Base-by-base conservation (phyloP, 2,329 filamentous ascomycete genomes). In the Leptographium lundbergii region DNA sequence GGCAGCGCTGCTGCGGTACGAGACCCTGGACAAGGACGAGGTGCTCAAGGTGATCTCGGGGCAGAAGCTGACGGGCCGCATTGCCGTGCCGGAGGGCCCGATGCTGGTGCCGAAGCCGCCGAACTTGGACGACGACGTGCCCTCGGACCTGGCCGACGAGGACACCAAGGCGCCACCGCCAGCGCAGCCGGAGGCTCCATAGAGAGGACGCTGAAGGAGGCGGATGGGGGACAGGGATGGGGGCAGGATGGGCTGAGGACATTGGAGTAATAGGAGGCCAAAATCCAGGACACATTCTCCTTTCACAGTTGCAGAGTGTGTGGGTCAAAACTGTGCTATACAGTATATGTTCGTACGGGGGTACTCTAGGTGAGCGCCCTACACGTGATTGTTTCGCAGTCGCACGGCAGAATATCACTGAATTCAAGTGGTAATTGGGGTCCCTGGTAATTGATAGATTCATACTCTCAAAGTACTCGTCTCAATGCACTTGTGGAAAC, bases 21-120 rank as follows among this genome's bases (percentile, higher is more conserved):
- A 99, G 77, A 96, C 91, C 0, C 75, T 99, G 57, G 87, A 88
- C 70, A 88, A 87, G 71, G 85, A 87, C 3, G 94, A 99, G 72
- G 95, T 97, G 63, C 85, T 91, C 71, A 89, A 88, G 75, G 89
- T 97, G 6, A 85, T 99, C 63, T 83, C 82, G 57, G 94, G 94
- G 42, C 90, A 96, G 74, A 86, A 88, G 68, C 76, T 99, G 45
- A 78, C 85, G 1, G 80, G 81, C 53, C 88, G 89, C 61, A 73
- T 89, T 56, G 80, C 78, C 61, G 75, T 82, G 61, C 77, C 82
- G 24, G 72, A 77, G 57, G 74, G 79, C 24, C 83, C 82, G 2
- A 84, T 91, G 70, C 86, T 88, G 67, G 72, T 92, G 19, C 89
- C 89, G 47, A 64, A 64, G 60, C 45, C 58, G 14, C 19, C 60